Evolutionary conservation across 108 stramenopile species (phyloP).

Genomic region (Nitzschia sp.): DNA sequence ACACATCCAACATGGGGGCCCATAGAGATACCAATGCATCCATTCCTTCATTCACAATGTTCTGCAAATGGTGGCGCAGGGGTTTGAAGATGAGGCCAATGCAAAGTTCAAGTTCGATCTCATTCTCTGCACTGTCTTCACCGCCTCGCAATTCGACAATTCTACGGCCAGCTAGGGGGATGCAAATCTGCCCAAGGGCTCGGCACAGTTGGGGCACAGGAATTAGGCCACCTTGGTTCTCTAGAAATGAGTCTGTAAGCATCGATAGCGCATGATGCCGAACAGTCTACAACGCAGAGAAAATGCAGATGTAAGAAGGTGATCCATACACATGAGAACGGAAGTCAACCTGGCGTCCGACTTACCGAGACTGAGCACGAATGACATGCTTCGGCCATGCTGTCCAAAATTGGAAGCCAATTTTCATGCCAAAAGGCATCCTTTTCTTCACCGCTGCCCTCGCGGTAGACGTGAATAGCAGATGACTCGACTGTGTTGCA

Average conservation of each 20-base stretch:
- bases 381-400: conserved; percentile 63
- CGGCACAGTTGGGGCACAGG: conserved; percentile 50
- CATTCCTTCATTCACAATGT: conserved; percentile 36
- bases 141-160: conserved; percentile 49
- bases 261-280: conserved; percentile 82
- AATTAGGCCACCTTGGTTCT: conserved; percentile 57
- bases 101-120: conserved; percentile 81
- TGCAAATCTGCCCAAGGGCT: conserved; percentile 57
- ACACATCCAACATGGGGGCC: conserved; percentile 58
- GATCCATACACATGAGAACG: not conserved
- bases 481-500: conserved; percentile 43
- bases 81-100: conserved; percentile 86
- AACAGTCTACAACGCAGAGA: conserved; percentile 49
- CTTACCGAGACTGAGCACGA: conserved; percentile 65
- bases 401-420: conserved; percentile 69
- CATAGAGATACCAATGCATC: conserved; percentile 51
- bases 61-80: conserved; percentile 71
- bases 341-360: conserved; percentile 2
- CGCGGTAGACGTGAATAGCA: conserved; percentile 1
- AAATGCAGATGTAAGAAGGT: not conserved
- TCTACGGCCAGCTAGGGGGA: conserved; percentile 66
- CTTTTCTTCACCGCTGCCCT: conserved; percentile 28
- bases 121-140: conserved; percentile 54
- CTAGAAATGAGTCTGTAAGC: conserved; percentile 77
- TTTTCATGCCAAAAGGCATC: conserved; percentile 38